Conservation (phyloP, 805 yeast species). For the Wickerhamomyces tratensis region DNA sequence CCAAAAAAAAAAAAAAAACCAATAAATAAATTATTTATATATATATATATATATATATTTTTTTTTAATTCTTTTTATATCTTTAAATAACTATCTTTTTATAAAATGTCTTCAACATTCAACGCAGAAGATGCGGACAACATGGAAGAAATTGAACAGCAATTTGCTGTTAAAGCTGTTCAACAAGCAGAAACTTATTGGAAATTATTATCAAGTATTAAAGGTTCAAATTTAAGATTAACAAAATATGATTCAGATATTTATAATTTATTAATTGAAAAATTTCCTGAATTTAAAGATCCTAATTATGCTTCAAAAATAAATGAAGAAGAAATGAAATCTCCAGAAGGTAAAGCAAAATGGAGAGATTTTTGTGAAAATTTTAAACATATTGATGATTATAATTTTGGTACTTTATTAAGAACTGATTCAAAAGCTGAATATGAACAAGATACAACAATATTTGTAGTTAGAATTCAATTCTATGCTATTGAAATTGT, state of each 20-base stretch:
- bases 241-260: constrained; percentile 69
- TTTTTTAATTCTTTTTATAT: no score
- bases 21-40: no score
- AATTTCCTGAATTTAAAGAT: constrained; percentile 83
- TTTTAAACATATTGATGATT: constrained; percentile 84
- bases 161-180: constrained; percentile 96
- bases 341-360: constrained; percentile 65
- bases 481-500: constrained; percentile 92
- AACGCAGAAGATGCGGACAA: constrained; percentile 91
- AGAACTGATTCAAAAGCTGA: constrained; percentile 66
- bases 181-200: constrained; percentile 93
- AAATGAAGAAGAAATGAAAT: constrained; percentile 76
- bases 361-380: constrained; percentile 86
- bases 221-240: constrained; percentile 71
- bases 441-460: constrained; percentile 75
- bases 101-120: constrained; percentile 30
- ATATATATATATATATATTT: no score
- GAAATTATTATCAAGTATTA: constrained; percentile 60
- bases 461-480: constrained; percentile 88
- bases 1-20: no score
- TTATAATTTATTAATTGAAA: constrained; percentile 44
- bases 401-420: constrained; percentile 88
- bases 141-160: constrained; percentile 91
- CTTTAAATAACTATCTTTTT: no score
- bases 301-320: constrained; percentile 47